Percentiles rank a stretch among this genome's conserved stretches.
Conservation (phyloP, 129 eudicot genomes). For the Lonicera japonica region DNA sequence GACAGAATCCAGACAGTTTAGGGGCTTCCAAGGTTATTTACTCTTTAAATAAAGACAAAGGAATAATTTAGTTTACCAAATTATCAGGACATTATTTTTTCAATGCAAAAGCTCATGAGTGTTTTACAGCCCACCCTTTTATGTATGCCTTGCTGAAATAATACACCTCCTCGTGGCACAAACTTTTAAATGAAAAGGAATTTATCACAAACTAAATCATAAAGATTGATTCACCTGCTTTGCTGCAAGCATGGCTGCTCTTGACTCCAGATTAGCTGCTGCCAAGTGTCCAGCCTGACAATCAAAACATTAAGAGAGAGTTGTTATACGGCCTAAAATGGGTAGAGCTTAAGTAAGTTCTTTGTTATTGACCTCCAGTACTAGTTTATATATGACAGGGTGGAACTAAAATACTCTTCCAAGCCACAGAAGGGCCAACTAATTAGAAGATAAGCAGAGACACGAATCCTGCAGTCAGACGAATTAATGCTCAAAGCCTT, state of each 20-base stretch:
- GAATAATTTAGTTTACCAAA: no score
- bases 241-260: constrained; percentile 77
- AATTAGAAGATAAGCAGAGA: neutral
- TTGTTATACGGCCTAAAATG: neutral
- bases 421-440: no score
- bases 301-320: constrained; percentile 1
- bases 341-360: neutral
- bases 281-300: constrained; percentile 77
- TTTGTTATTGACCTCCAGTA: no score
- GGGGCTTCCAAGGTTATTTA: no score
- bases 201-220: neutral
- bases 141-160: neutral
- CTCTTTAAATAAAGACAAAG: no score
- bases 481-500: no score
- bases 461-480: no score
- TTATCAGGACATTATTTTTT: no score
- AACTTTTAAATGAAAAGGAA: neutral
- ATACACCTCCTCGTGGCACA: no score
- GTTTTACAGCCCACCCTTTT: neutral
- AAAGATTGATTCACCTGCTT: constrained; percentile 39
- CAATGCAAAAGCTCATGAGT: neutral
- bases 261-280: constrained; percentile 67
- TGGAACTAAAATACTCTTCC: no score
- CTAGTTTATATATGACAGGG: no score
- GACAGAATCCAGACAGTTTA: no score